Evolutionary conservation across 306 rosid species (phyloP), one percentile per base, ranked within the genome.

Genomic region (Lupinus albus): DNA sequence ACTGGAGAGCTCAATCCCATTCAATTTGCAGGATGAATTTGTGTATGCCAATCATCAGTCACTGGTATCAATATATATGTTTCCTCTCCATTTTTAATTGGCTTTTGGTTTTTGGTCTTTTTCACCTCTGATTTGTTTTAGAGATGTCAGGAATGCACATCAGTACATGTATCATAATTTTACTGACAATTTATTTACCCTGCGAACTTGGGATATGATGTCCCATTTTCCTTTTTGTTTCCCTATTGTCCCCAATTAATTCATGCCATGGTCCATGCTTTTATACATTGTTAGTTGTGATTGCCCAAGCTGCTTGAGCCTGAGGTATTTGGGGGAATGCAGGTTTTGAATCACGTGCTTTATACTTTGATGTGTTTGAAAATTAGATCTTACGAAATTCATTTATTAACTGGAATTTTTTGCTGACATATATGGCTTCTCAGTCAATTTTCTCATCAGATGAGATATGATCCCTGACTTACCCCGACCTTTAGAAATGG

Each of bases 1-100:
- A 60, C 54, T 81, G 51, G 56, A 6, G 71, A 50, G 76, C 63
- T 66, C 70, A 39, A 7, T 72, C 70, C 77, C 72, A 21, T 62
- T 12, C 73, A 65, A 11, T 51, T 61, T 41, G 73, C 68, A 67
- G 64, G 61, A 53, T 59, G 51, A 59, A 15, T 70, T 71, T 41
- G 55, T 21, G 62, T 15, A 55, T 61, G 69, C 11, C 36, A 11
- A 38, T 60, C 61, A 11, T 63, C 60, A 59, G 60, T 78, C 75
- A 8, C 67, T 35, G 48, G 68, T 78, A 65, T 65, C 79, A 64
- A 11, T 70, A 57, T 77, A 59, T 74, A 59, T 74, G 61, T 62
- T 21, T 28, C 80, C 58, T 77, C 68, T 64, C 69, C 80, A 35
- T 61, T 74, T 70, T 61, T 38, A 60, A 70, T 81, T 74, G 78